Conservation (phyloP, 352 stramenopile species). For the Globisporangium viniferum region DNA sequence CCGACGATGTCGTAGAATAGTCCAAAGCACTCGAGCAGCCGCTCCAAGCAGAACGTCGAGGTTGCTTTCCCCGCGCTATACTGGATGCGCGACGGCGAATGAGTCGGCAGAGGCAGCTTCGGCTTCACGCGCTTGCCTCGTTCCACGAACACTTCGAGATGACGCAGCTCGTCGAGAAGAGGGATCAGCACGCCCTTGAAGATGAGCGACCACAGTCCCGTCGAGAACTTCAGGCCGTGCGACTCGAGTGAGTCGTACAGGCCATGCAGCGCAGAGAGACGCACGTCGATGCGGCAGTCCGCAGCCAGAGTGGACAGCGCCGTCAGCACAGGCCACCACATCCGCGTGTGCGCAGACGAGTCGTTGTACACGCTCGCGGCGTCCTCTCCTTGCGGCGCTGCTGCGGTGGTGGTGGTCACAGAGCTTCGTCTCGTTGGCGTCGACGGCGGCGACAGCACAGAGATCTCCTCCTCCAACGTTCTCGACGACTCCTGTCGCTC, state of each 20-base stretch:
- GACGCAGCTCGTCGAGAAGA: conserved; percentile 71
- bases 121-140: conserved; percentile 32
- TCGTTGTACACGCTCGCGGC: conserved; percentile 55
- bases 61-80: conserved; percentile 48
- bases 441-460: conserved; percentile 34
- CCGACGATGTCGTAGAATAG: conserved; percentile 80
- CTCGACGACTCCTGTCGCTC: conserved; percentile 65
- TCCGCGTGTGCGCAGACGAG: conserved; percentile 59
- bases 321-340: conserved; percentile 96
- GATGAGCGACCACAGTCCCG: conserved; percentile 74
- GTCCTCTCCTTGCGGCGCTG: neutral
- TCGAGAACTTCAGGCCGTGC: conserved; percentile 70
- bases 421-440: conserved; percentile 36
- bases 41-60: conserved; percentile 63
- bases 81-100: conserved; percentile 24
- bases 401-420: conserved; percentile 14
- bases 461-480: conserved; percentile 59
- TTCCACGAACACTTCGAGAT: conserved; percentile 62
- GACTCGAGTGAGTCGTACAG: conserved; percentile 74
- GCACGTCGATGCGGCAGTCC: conserved; percentile 89
- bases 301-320: conserved; percentile 93
- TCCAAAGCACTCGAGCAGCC: conserved; percentile 66
- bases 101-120: conserved; percentile 36
- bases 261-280: conserved; percentile 60
- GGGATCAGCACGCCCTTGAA: conserved; percentile 87